phyloP scores from a whole-genome alignment of 2,329 filamentous ascomycete species.

The Lasiodiplodia gonubiensis region DNA sequence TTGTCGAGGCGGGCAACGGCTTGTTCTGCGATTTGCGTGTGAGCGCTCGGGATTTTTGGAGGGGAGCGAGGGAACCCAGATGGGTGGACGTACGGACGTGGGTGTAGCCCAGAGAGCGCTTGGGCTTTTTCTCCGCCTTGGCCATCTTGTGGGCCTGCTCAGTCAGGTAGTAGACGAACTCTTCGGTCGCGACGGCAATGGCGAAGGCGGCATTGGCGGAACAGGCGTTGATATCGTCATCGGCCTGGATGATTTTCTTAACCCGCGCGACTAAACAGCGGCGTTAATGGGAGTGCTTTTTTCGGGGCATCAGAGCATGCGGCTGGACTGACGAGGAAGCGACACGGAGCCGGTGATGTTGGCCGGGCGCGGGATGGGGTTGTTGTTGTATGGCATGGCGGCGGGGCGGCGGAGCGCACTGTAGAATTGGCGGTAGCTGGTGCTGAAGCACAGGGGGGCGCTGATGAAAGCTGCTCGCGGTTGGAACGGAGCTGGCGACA shows the following conservation, averaged over 20 bases:
- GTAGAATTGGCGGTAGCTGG: not conserved
- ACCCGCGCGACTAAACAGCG: constrained; percentile 77
- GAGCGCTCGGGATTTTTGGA: constrained; percentile 23
- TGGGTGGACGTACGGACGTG: constrained; percentile 71
- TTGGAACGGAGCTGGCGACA: not conserved
- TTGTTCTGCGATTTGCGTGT: constrained; percentile 62
- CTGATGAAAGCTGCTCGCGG: not conserved
- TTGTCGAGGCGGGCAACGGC: constrained; percentile 89
- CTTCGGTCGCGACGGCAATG: constrained; percentile 90
- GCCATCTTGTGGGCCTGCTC: constrained; percentile 85
- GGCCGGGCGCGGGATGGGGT: constrained; percentile 77
- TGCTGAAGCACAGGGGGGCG: not conserved
- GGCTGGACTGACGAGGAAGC: constrained; percentile 72
- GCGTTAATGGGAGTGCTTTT: not conserved
- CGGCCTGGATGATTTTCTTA: constrained; percentile 91
- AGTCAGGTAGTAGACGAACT: constrained; percentile 93
- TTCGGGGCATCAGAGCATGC: constrained; percentile 19
- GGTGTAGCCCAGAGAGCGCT: constrained; percentile 93
- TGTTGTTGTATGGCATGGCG: constrained; percentile 88
- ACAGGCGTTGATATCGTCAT: constrained; percentile 83
- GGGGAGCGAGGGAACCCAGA: not conserved
- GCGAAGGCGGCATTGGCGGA: constrained; percentile 95
- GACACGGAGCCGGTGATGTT: constrained; percentile 85
- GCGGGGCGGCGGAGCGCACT: not conserved
- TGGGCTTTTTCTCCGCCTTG: constrained; percentile 87